Base-by-base conservation (phyloP, 345 rosid genomes). In the Boechera divaricarpa region DNA sequence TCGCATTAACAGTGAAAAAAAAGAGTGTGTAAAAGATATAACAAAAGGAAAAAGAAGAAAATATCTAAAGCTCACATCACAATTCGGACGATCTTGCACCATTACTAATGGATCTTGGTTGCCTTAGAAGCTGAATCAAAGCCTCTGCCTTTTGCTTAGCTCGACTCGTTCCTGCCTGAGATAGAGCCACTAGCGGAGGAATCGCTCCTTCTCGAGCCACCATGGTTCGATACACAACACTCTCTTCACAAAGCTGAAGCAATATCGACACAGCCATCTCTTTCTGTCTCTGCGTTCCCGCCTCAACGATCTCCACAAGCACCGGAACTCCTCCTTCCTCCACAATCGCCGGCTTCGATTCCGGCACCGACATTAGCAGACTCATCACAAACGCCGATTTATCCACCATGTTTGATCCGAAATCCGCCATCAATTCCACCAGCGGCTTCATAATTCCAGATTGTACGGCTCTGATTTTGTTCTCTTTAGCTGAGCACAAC, bases 181-280 rank as follows among this genome's bases (percentile, higher is more conserved):
- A 84, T 63, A 89, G 77, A 56, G 91, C 89, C 38, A 91, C 94
- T 56, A 95, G 79, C n/a, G 98, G 94, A 52, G 99, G 98, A 29
- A 95, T 90, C 26, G 96, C 97, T 63, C 99, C 99, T 84, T 95
- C 99, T 35, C 98, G 89, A 31, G 86, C 86, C 77, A 95, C 96
- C 97, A 88, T 70, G 9, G 91, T 82, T 42, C 98, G 80, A 79
- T 85, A 82, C 48, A 81, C 79, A 38, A 80, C 80, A 70, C 82
- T 92, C 10, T 87, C 93, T 33, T 95, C 96, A 73, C 99, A 92
- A 0, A 95, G 67, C 79, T 83, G 87, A 21, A 92, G 68, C 53
- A 95, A 77, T 6, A 92, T 84, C 31, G 84, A 83, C n/a, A 81
- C 93, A 53, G 90, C 91, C 58, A 89, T 86, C 84, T 95, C 98